Conservation (phyloP, 768 basidiomycete species). For the Pulveroboletus sp. region DNA sequence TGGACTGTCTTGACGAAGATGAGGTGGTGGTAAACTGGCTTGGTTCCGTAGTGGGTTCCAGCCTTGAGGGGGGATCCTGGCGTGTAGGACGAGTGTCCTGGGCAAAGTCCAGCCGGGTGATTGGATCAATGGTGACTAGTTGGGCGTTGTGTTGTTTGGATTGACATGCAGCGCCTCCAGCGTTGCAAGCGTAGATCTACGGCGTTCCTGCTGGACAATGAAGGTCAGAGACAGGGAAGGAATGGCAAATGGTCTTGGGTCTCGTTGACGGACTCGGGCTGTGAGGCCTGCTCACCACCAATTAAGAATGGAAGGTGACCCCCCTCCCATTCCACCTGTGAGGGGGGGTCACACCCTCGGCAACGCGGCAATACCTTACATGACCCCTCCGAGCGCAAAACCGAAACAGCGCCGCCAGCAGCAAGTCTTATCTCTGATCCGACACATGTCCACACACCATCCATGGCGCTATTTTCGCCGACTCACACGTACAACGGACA, state of each 20-base stretch:
- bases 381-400: too few relatives aligned
- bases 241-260: constrained; percentile 16
- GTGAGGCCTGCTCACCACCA: constrained; percentile 19
- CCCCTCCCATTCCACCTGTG: constrained; percentile 18
- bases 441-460: too few relatives aligned
- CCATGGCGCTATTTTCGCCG: too few relatives aligned
- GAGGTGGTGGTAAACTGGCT: constrained; percentile 25
- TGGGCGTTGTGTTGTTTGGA: constrained; percentile 15
- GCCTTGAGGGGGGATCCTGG: constrained; percentile 42
- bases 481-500: too few relatives aligned
- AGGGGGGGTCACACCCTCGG: constrained; percentile 13
- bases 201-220: constrained; percentile 14
- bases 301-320: constrained; percentile 25
- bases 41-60: constrained; percentile 39
- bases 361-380: background rate
- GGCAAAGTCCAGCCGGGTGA: constrained; percentile 49
- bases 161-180: constrained; percentile 25
- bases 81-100: constrained; percentile 48
- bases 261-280: constrained; percentile 23
- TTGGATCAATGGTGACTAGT: constrained; percentile 63
- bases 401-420: too few relatives aligned
- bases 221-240: constrained; percentile 18
- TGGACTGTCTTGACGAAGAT: constrained; percentile 13
- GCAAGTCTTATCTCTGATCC: too few relatives aligned
- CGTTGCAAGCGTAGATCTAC: constrained; percentile 23